Conservation (phyloP, 225 moss, liverwort and hornwort species). For the Polytrichum commune region DNA sequence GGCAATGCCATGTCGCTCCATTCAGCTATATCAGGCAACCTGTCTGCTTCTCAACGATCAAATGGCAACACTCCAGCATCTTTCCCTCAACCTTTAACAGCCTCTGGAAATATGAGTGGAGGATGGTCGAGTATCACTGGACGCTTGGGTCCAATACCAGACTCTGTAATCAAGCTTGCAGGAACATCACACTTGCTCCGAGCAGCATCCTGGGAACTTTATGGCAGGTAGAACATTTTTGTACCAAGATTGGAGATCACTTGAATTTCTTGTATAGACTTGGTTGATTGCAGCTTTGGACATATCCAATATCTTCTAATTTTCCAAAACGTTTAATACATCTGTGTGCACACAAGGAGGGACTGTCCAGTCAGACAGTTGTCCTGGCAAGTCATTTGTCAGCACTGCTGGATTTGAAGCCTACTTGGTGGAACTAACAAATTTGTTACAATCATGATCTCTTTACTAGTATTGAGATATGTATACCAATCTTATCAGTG, state of each 20-base stretch:
- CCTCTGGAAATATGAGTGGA: conserved; percentile 29
- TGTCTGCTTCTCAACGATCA: conserved; percentile 41
- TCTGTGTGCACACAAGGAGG: too few relatives aligned
- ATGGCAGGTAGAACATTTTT: conserved; percentile 32
- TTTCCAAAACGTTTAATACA: too few relatives aligned
- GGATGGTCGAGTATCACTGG: conserved; percentile 65
- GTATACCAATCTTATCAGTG: neutral
- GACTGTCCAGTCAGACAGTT: too few relatives aligned
- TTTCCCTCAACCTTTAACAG: conserved; percentile 25
- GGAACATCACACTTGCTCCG: conserved; percentile 84
- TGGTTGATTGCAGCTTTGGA: too few relatives aligned
- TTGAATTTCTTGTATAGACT: too few relatives aligned
- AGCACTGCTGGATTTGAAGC: too few relatives aligned
- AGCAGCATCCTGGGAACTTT: conserved; percentile 89
- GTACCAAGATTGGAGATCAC: neutral
- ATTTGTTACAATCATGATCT: too few relatives aligned
- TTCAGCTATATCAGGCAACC: conserved; percentile 13
- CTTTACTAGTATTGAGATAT: neutral
- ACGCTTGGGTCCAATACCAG: conserved; percentile 58
- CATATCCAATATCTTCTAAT: too few relatives aligned
- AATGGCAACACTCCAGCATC: conserved; percentile 28
- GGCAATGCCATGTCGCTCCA: conserved; percentile 33
- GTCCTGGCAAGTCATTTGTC: too few relatives aligned
- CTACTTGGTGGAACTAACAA: too few relatives aligned
- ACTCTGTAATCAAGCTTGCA: conserved; percentile 72